Evolutionary conservation across 2,329 filamentous ascomycete species (phyloP).

Genomic region (Talaromyces sp.): DNA sequence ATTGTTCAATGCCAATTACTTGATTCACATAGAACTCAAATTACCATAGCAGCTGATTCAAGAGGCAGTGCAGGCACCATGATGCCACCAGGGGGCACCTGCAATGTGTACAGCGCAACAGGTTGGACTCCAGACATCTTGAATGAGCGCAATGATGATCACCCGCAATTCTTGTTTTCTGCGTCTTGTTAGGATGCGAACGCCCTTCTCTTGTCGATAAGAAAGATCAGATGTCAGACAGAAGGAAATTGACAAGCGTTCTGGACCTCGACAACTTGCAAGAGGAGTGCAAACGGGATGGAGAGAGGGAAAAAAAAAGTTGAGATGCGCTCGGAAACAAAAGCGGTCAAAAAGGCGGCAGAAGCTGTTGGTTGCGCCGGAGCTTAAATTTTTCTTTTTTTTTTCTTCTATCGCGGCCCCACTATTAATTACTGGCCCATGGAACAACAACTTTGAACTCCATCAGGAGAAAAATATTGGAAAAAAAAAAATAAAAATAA

Average conservation of each 20-base stretch:
- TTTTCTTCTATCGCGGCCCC: slow-evolving; percentile 5
- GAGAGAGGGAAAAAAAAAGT: slow-evolving; percentile 5
- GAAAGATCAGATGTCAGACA: background rate
- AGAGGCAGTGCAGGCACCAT: slow-evolving; percentile 67
- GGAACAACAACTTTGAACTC: background rate
- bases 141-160: background rate
- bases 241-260: background rate
- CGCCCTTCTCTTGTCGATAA: background rate
- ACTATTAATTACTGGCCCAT: background rate
- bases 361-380: slow-evolving; percentile 9
- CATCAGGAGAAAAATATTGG: background rate
- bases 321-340: slow-evolving; percentile 6
- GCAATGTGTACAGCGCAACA: slow-evolving; percentile 85
- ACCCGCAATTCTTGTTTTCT: background rate
- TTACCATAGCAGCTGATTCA: slow-evolving; percentile 78
- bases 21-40: slow-evolving; percentile 29
- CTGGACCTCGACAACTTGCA: background rate
- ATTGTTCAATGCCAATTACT: background rate
- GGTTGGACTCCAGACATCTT: slow-evolving; percentile 47
- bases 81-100: slow-evolving; percentile 79
- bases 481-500: too few relatives aligned
- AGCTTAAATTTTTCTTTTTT: slow-evolving; percentile 6
- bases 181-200: background rate
- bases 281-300: background rate
- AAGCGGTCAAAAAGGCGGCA: slow-evolving; percentile 6